A percentile compares a stretch with the other conserved stretches of the same genome.
These are phyloP conservation scores for Thermochaetoides thermophila DNA, from an alignment of 495 filamentous ascomycete species.

Conservation along the genomic window DNA sequence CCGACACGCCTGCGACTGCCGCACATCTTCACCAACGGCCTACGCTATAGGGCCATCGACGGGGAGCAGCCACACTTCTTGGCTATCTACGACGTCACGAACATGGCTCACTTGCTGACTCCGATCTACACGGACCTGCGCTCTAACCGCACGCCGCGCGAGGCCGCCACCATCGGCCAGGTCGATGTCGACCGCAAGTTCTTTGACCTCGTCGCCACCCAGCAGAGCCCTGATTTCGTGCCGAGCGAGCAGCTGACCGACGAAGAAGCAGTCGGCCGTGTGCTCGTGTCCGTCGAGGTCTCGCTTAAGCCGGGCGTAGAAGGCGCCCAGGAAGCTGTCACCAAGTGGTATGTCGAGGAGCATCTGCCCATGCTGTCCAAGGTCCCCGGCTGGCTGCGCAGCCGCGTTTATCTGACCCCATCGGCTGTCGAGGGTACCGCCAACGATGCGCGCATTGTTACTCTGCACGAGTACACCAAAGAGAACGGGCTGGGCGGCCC, in stretches of 20 bases:
- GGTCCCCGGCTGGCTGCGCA: conserved; percentile 62
- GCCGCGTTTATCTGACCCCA: conserved; percentile 44
- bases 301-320: conserved; percentile 36
- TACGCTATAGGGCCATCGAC: conserved; percentile 60
- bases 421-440: conserved; percentile 29
- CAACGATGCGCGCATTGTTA: conserved; percentile 36
- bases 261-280: conserved; percentile 42
- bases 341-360: conserved; percentile 57
- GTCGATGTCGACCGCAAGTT: conserved; percentile 56
- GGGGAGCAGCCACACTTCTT: conserved; percentile 48
- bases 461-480: conserved; percentile 56
- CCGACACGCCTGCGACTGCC: conserved; percentile 59
- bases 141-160: conserved; percentile 52
- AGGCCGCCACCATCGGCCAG: conserved; percentile 60
- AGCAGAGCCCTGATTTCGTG: conserved; percentile 37
- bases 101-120: conserved; percentile 51
- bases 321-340: conserved; percentile 38
- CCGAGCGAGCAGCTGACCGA: conserved; percentile 44
- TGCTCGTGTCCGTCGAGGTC: conserved; percentile 46
- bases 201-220: conserved; percentile 45
- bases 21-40: conserved; percentile 54
- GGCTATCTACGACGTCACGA: conserved; percentile 66
- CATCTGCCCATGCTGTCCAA: conserved; percentile 56
- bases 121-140: conserved; percentile 54
- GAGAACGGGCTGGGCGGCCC: conserved; percentile 47